Percentiles rank a stretch among this genome's conserved stretches.
phyloP scores from a whole-genome alignment of 2,329 filamentous ascomycete genomes.

The Epichloe elymi region DNA sequence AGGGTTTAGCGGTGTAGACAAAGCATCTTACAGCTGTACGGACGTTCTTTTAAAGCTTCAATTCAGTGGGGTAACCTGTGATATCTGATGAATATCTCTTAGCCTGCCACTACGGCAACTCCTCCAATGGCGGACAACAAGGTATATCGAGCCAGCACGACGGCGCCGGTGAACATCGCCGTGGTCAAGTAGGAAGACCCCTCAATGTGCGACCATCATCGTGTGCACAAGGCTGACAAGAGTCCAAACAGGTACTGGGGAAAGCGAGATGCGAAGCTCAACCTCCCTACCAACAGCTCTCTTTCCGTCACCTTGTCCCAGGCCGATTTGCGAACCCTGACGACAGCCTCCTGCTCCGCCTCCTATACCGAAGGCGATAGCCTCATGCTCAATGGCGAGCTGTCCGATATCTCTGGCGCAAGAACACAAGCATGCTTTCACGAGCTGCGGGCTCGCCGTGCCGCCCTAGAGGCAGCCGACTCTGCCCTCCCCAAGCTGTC shows the following conservation, averaged over 20 bases:
- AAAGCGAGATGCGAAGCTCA: conserved; percentile 85
- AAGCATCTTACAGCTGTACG: background rate
- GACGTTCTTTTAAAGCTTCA: background rate
- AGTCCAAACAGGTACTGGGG: conserved; percentile 61
- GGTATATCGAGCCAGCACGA: conserved; percentile 87
- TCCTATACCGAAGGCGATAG: conserved; percentile 53
- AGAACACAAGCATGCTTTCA: conserved; percentile 91
- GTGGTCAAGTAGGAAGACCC: conserved; percentile 67
- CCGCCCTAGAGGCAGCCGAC: conserved; percentile 59
- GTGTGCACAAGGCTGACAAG: background rate
- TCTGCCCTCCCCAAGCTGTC: conserved; percentile 72
- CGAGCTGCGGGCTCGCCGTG: conserved; percentile 66
- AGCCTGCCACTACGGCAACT: background rate
- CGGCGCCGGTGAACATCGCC: conserved; percentile 94
- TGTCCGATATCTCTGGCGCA: conserved; percentile 74
- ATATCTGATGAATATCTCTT: background rate
- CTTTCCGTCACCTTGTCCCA: conserved; percentile 94
- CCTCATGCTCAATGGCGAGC: conserved; percentile 71
- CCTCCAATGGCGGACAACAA: conserved; percentile 33
- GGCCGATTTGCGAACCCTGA: conserved; percentile 84
- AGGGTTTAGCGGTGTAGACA: background rate
- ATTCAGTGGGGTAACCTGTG: background rate
- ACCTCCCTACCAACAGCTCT: conserved; percentile 95
- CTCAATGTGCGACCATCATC: background rate
- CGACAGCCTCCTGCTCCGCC: conserved; percentile 80